Base-by-base conservation (phyloP, 108 stramenopile genomes). In the Cyclotella cryptica region DNA sequence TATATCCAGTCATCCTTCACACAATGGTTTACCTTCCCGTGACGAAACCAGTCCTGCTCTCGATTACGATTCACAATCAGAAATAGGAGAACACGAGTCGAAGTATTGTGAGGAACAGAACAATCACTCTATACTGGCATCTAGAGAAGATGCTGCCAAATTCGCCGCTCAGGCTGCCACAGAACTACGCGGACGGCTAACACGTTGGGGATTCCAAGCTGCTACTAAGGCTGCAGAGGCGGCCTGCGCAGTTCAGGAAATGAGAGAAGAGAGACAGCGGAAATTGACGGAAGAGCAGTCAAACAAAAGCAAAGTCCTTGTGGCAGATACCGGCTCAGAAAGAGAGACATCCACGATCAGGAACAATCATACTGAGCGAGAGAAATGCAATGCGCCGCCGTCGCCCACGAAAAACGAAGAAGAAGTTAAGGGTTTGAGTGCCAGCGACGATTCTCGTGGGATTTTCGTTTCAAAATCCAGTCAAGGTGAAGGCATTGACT, bases 141-240 rank as follows among this genome's bases (percentile, higher is more conserved):
- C 70, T 0, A 64, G 78, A 49, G 81, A 82, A 51, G 81, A 82
- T 9, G 81, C 74, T 17, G 75, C 81, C 17, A 76, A 75, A 58
- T 70, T 30, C 17, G 81, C 81, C 51, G 64, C 69, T 57, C 81
- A 72, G 24, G 71, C 81, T 18, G 81, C 81, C 7, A 67, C 59
- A 12, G 81, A 76, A 54, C 40, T 82, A 39, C 62, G 81, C 8
- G 75, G 81, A 18, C 49, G 81, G 15, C 72, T 82, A 26, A 67
- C 74, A 62, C 69, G 81, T 28, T 82, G 81, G 81, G 75, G 81
- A 30, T 71, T 71, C 59, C 65, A 76, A 47, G 81, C 75, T 45
- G 81, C 81, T 17, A 72, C 68, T 46, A 69, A 59, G 54, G 81
- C 81, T 10, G 73, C 62, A 19, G 74, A 75, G 40, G 81, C 81